phyloP scores from a whole-genome alignment of 2,329 filamentous ascomycete species.

The Xylaria sp. region DNA sequence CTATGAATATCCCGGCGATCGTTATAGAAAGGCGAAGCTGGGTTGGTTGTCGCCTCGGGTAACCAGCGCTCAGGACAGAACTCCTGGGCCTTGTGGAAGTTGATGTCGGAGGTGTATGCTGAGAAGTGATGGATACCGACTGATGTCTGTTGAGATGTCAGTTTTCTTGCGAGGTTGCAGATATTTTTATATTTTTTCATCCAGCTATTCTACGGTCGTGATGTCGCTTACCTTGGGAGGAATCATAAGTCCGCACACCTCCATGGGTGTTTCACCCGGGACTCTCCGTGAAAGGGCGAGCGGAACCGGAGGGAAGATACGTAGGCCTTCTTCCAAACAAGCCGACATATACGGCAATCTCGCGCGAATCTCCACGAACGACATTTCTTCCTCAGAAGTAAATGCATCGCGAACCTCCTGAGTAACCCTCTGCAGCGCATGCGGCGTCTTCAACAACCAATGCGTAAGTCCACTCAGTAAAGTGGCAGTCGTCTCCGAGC shows the following conservation, averaged over 20 bases:
- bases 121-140: conserved; percentile 25
- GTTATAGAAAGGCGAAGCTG: conserved; percentile 12
- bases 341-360: conserved; percentile 23
- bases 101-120: conserved; percentile 22
- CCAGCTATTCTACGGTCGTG: background rate
- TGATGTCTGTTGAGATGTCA: conserved; percentile 8
- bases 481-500: conserved; percentile 30
- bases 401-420: conserved; percentile 43
- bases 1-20: conserved; percentile 23
- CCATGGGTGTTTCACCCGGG: conserved; percentile 2
- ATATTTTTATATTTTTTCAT: background rate
- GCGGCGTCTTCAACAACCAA: conserved; percentile 30
- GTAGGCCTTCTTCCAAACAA: conserved; percentile 25
- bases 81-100: conserved; percentile 24
- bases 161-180: background rate
- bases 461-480: conserved; percentile 25
- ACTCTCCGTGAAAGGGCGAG: conserved; percentile 1
- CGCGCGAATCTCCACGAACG: conserved; percentile 29
- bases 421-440: conserved; percentile 21
- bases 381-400: conserved; percentile 41
- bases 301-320: conserved; percentile 25
- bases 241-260: conserved; percentile 1
- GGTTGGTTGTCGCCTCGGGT: conserved; percentile 16
- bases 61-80: conserved; percentile 27
- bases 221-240: conserved; percentile 17